phyloP scores from a whole-genome alignment of 257 asterid genomes.

The Primulina tabacum region DNA sequence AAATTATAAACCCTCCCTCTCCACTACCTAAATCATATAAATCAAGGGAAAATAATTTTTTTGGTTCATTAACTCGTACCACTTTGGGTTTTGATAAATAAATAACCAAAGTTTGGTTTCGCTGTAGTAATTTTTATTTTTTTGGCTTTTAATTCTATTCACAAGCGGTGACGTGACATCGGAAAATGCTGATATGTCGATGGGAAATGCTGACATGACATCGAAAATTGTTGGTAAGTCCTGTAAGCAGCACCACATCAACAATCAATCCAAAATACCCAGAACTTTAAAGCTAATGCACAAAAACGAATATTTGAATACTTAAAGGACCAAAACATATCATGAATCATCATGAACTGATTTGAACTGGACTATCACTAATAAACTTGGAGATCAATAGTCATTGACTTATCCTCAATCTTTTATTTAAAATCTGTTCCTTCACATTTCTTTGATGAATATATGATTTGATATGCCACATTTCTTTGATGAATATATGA shows the following conservation, averaged over 20 bases:
- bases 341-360: not conserved
- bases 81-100: too few species aligned
- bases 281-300: not conserved
- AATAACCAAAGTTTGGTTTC: too few species aligned
- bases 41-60: too few species aligned
- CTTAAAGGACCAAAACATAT: too few species aligned
- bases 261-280: not conserved
- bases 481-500: not conserved
- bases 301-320: not conserved
- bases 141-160: too few species aligned
- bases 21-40: not conserved
- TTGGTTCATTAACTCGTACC: too few species aligned
- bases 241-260: not conserved
- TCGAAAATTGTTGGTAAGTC: too few species aligned
- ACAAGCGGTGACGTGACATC: not conserved
- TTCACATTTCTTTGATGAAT: not conserved
- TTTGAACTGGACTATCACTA: too few species aligned
- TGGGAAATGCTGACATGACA: too few species aligned
- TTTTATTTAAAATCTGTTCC: not conserved
- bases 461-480: not conserved
- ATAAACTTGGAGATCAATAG: not conserved
- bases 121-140: too few species aligned
- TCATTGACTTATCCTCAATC: not conserved
- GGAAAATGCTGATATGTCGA: too few species aligned
- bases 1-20: not conserved